Evolutionary conservation across 2,329 filamentous ascomycete species (phyloP).

Genomic region (Xylaria digitata): DNA sequence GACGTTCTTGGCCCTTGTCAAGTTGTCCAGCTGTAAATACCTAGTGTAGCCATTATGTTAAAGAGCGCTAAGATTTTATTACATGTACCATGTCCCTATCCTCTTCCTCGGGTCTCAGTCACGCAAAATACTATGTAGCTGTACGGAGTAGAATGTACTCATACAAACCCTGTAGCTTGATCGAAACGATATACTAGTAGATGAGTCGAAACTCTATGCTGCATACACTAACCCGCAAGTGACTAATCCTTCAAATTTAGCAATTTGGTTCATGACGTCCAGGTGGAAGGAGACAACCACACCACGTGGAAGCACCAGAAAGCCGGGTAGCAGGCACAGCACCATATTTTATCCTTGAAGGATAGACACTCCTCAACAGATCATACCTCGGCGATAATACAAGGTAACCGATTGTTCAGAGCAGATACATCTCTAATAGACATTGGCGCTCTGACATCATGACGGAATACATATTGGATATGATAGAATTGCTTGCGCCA

Average conservation of each 20-base stretch:
- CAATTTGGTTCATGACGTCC: neutral
- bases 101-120: neutral
- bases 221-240: too few relatives aligned
- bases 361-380: neutral
- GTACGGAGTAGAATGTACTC: neutral
- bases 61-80: neutral
- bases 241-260: too few relatives aligned
- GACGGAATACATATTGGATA: neutral
- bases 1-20: neutral
- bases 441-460: conserved; percentile 2
- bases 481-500: neutral
- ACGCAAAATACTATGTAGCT: too few relatives aligned
- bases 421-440: neutral
- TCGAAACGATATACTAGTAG: neutral
- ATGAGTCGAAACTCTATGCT: neutral
- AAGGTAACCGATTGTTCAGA: neutral
- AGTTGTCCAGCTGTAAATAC: neutral
- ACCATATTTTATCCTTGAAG: neutral
- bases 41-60: neutral
- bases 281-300: neutral
- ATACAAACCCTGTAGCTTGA: too few relatives aligned
- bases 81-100: neutral
- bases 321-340: neutral
- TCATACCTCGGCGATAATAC: neutral
- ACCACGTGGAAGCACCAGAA: conserved; percentile 2